Conservation (phyloP, 352 stramenopile genomes). For the Blastocystis sp. region DNA sequence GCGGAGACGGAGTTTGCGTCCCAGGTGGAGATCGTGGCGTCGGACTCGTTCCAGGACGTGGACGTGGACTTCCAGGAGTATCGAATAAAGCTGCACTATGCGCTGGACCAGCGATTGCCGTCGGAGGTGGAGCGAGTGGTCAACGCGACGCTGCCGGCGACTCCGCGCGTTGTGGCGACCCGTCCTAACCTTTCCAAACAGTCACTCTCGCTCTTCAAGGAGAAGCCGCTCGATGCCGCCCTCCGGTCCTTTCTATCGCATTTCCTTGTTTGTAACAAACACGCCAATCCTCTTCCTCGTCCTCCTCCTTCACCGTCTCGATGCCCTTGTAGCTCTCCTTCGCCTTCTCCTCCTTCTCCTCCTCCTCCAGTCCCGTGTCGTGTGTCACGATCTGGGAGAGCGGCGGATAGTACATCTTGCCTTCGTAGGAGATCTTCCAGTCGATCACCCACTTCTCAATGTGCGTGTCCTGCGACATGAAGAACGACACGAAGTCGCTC, state of each 20-base stretch:
- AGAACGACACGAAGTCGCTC: conserved; percentile 51
- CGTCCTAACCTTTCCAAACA: not conserved
- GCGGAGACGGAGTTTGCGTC: not conserved
- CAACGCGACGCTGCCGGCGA: not conserved
- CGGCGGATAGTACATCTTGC: conserved; percentile 53
- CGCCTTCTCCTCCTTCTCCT: not conserved
- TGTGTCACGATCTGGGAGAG: not conserved
- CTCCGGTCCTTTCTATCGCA: not conserved
- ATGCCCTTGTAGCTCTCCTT: conserved; percentile 29
- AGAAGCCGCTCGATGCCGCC: not conserved
- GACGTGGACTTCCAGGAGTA: not conserved
- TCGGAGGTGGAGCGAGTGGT: not conserved
- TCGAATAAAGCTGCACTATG: not conserved
- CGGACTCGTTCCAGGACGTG: not conserved
- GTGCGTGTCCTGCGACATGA: conserved; percentile 43
- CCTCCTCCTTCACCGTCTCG: conserved; percentile 44
- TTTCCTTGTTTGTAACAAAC: not conserved
- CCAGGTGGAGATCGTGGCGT: not conserved
- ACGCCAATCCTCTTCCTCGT: conserved; percentile 35
- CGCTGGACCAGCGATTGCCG: not conserved
- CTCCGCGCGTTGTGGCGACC: not conserved
- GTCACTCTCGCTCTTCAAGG: not conserved
- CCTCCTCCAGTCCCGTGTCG: not conserved
- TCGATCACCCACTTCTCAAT: conserved; percentile 57
- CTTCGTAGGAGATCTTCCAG: conserved; percentile 39